These are phyloP conservation scores for Nevesoporus exiguus DNA, from an alignment of 768 basidiomycete genomes.

Conservation along the genomic window DNA sequence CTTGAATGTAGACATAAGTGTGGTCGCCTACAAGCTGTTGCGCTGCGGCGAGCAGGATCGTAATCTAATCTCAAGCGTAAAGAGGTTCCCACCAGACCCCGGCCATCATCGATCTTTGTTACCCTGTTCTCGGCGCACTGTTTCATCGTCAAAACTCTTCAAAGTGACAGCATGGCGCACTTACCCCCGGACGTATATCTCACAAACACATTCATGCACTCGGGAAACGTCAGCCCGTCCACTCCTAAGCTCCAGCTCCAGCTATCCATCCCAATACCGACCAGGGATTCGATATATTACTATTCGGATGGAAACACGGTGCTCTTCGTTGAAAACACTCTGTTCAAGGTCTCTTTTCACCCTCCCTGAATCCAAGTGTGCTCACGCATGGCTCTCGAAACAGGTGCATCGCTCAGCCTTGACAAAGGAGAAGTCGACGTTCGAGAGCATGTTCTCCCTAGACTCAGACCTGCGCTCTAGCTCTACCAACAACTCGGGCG, in stretches of 20 bases:
- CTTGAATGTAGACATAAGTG: slow-evolving; percentile 8
- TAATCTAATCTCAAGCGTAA: slow-evolving; percentile 23
- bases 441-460: slow-evolving; percentile 46
- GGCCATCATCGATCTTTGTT: not conserved
- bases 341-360: slow-evolving; percentile 45
- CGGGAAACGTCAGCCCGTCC: slow-evolving; percentile 29
- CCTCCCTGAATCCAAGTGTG: slow-evolving; percentile 12
- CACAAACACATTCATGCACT: slow-evolving; percentile 33
- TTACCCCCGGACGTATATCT: slow-evolving; percentile 31
- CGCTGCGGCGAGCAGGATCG: not conserved
- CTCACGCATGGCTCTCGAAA: slow-evolving; percentile 17
- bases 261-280: slow-evolving; percentile 32
- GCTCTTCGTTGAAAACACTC: slow-evolving; percentile 40
- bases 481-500: slow-evolving; percentile 19
- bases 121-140: slow-evolving; percentile 2
- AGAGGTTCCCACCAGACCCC: slow-evolving; percentile 18
- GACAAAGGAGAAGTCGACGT: slow-evolving; percentile 45
- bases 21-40: not conserved
- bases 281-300: slow-evolving; percentile 40
- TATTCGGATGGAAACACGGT: slow-evolving; percentile 39
- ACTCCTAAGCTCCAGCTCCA: slow-evolving; percentile 34
- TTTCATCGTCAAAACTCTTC: slow-evolving; percentile 14
- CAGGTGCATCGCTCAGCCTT: slow-evolving; percentile 41
- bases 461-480: slow-evolving; percentile 34
- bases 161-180: slow-evolving; percentile 25